Base-by-base conservation (phyloP, 306 rosid genomes). In the Vigna radiata region DNA sequence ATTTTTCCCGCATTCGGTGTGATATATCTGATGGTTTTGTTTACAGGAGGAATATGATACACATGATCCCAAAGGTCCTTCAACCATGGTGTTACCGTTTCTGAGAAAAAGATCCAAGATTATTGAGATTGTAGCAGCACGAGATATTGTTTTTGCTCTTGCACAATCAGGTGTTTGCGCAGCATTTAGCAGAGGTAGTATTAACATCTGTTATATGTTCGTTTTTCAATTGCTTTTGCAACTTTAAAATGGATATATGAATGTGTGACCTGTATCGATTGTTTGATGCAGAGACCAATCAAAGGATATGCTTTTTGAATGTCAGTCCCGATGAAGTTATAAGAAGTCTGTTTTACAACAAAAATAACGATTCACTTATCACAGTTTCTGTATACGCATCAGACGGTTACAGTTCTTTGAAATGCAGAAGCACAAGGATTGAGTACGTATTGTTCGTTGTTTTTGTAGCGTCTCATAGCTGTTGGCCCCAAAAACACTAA, bases 371-470 rank as follows among this genome's bases (percentile, higher is more conserved):
- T 81, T 96, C 99, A 5, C 99, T 96, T 77, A 93, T 96, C 90
- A 96, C 99, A 47, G 99, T 93, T 79, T 96, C 99, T 36, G 99
- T 96, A 66, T 96, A 96, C 90, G 98, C 98, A 48, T 96, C 98
- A 8, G 99, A 96, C 87, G 89, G 92, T 80, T 96, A 92, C 90
- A 96, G 99, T 83, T 96, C 99, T 72, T 84, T 96, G 90, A 96
- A 93, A 83, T 96, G 99, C 87, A 86, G 99, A 87, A 92, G 97
- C 82, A 96, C 99, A 14, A 88, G 99, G 85, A 93, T 96, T 66
- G 98, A 96, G 99, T 96, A 82, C 8, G 97, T 88, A 17, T 72
- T 27, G 13, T 31, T 77, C 36, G 55, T 21, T 73, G 31, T 62
- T 68, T 65, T 65, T 41, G 46, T 9, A 41, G 12, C 10, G 13